Evolutionary conservation across 2,329 filamentous ascomycete genomes (phyloP), one percentile per base, ranked within the genome.

Genomic region (Tolypocladium cylindrosporum): DNA sequence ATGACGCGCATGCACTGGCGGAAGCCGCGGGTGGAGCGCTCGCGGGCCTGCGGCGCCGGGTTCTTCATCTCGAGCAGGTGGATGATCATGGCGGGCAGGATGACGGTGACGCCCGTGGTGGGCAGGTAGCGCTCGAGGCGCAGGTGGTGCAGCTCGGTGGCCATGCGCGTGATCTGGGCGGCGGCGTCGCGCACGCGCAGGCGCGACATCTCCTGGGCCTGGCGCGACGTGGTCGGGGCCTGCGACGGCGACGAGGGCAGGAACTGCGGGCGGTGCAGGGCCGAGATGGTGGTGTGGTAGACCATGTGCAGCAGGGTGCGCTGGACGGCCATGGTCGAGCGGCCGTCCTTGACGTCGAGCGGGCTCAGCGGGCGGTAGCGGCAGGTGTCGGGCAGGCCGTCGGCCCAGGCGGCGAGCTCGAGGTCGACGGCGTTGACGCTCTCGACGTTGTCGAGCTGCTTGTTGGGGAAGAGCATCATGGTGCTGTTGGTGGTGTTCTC

Each of bases 61-160:
- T 90, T 90, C 71, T 95, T 96, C 80, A 96, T 93, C 70, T 96
- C 91, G 9, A 96, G 82, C 21, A 97, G 81, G 68, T 96, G 92
- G 57, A 96, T 95, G 64, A 96, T 96, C 75, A 96, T 93, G 24
- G 92, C 91, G 0, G 92, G 92, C 1, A 96, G 82, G 6, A 97
- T 85, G 45, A 95, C 91, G 0, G 92, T 96, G 11, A 96, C 91
- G 43, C 91, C 91, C 0, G 91, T 93, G 0, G 91, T 96, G 1
- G 92, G 91, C 10, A 96, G 81, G 67, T 85, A 96, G 58, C 82
- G 83, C 61, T 93, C 91, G 14, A 96, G 79, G 54, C 87, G 83
- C 53, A 87, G 77, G 41, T 81, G 79, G 68, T 91, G 87, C 51
- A 97, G 78, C 62, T 91, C 86, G 53, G 88, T 83, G 1, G 90